These are phyloP conservation scores for Boletus rubroflammeus DNA, from an alignment of 768 basidiomycete species.

Conservation along the genomic window DNA sequence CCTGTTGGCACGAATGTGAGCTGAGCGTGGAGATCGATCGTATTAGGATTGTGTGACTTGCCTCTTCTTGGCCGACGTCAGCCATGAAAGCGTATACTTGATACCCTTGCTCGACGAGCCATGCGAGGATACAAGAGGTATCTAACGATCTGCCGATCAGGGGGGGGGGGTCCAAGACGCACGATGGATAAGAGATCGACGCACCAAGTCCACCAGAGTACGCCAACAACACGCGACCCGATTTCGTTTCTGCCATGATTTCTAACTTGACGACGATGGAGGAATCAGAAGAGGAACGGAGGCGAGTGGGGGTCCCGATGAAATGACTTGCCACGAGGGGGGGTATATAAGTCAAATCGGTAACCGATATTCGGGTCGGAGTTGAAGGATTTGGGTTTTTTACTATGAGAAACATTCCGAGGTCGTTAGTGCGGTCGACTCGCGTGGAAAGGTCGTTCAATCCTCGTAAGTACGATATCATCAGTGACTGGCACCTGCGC, in stretches of 20 bases:
- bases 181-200: slow-evolving; percentile 28
- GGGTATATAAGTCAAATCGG: neutral
- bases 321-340: neutral
- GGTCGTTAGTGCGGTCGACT: neutral
- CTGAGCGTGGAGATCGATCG: neutral
- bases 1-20: slow-evolving; percentile 44
- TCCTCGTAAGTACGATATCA: too few species aligned
- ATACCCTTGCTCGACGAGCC: slow-evolving; percentile 98
- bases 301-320: neutral
- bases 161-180: neutral
- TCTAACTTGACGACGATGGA: neutral
- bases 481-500: too few species aligned
- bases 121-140: slow-evolving; percentile 98
- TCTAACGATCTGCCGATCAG: slow-evolving; percentile 41
- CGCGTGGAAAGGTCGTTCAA: neutral
- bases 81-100: slow-evolving; percentile 98
- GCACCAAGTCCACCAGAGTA: slow-evolving; percentile 97
- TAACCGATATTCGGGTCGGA: neutral
- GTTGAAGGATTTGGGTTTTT: too few species aligned
- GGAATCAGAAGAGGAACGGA: neutral
- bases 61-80: slow-evolving; percentile 91
- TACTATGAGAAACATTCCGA: neutral
- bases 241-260: slow-evolving; percentile 32
- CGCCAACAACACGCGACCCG: slow-evolving; percentile 89
- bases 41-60: slow-evolving; percentile 21